phyloP scores from a whole-genome alignment of 495 filamentous ascomycete species.

The Parathielavia hyrcaniae region DNA sequence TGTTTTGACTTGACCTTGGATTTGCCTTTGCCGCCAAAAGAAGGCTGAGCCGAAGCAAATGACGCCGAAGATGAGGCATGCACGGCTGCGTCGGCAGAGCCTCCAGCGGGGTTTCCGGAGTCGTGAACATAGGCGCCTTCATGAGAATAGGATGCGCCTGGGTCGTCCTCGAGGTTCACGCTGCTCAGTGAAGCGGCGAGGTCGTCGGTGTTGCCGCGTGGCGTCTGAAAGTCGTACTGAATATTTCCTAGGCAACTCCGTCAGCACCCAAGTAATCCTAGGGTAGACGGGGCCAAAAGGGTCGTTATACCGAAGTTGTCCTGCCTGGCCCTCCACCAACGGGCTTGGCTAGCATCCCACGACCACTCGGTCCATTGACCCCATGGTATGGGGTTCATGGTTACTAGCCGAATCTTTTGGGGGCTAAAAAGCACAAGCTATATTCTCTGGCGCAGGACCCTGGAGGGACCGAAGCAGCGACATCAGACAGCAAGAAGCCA shows the following conservation, averaged over 20 bases:
- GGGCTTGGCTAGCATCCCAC: neutral
- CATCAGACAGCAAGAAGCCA: slow-evolving; percentile 14
- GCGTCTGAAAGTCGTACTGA: slow-evolving; percentile 13
- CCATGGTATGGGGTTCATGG: slow-evolving; percentile 21
- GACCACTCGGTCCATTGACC: slow-evolving; percentile 17
- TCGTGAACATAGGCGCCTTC: slow-evolving; percentile 10
- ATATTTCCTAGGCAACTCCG: slow-evolving; percentile 6
- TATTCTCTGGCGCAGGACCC: neutral
- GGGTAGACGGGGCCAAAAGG: neutral
- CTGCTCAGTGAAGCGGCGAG: slow-evolving; percentile 6
- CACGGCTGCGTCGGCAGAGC: neutral
- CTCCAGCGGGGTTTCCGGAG: neutral
- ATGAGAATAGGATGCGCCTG: slow-evolving; percentile 4
- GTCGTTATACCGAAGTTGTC: slow-evolving; percentile 17
- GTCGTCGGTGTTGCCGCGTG: slow-evolving; percentile 12
- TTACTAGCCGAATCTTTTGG: neutral
- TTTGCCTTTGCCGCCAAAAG: slow-evolving; percentile 4
- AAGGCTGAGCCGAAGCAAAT: neutral
- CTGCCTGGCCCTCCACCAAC: slow-evolving; percentile 7
- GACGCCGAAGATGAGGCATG: neutral
- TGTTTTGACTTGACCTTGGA: neutral
- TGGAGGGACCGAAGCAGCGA: slow-evolving; percentile 2
- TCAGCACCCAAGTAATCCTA: neutral
- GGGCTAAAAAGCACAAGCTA: neutral
- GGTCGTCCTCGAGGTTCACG: slow-evolving; percentile 7